Evolutionary conservation across 2,329 filamentous ascomycete species (phyloP).

Genomic region (Aspergillus sp.): DNA sequence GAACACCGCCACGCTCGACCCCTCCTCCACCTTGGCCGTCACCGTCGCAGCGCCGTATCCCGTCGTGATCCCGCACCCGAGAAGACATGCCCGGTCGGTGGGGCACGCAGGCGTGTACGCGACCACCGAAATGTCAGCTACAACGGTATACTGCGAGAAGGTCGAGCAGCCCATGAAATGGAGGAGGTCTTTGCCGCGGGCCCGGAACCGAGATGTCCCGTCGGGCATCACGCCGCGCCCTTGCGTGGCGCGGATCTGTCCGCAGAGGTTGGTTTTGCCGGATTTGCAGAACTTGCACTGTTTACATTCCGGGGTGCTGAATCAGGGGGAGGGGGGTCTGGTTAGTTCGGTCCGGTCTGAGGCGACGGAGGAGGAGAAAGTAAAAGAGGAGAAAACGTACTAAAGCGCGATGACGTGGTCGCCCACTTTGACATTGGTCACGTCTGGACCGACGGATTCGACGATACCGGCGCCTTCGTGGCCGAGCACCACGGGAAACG

Average conservation of each 20-base stretch:
- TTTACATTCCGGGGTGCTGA: constrained; percentile 87
- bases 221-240: constrained; percentile 96
- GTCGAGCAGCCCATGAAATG: constrained; percentile 99
- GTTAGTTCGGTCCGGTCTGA: constrained; percentile 15
- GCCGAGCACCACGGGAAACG: constrained; percentile 82
- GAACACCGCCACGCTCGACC: constrained; percentile 86
- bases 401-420: constrained; percentile 88
- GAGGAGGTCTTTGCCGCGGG: constrained; percentile 88
- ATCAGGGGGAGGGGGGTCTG: no score
- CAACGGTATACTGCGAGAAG: constrained; percentile 98
- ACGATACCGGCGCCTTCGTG: constrained; percentile 89
- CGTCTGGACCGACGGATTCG: constrained; percentile 88
- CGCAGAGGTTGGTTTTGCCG: constrained; percentile 98
- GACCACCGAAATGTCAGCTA: constrained; percentile 97
- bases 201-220: constrained; percentile 89
- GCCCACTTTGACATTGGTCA: constrained; percentile 87
- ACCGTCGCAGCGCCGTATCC: constrained; percentile 94
- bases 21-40: constrained; percentile 87
- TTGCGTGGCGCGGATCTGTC: constrained; percentile 97
- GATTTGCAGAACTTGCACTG: constrained; percentile 99
- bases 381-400: constrained; percentile 48
- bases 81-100: constrained; percentile 92
- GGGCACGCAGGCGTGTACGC: constrained; percentile 85
- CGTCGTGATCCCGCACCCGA: constrained; percentile 97
- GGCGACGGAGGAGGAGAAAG: neutral